These are phyloP conservation scores for Boletus patriciae DNA, from an alignment of 768 basidiomycete species.

Conservation along the genomic window DNA sequence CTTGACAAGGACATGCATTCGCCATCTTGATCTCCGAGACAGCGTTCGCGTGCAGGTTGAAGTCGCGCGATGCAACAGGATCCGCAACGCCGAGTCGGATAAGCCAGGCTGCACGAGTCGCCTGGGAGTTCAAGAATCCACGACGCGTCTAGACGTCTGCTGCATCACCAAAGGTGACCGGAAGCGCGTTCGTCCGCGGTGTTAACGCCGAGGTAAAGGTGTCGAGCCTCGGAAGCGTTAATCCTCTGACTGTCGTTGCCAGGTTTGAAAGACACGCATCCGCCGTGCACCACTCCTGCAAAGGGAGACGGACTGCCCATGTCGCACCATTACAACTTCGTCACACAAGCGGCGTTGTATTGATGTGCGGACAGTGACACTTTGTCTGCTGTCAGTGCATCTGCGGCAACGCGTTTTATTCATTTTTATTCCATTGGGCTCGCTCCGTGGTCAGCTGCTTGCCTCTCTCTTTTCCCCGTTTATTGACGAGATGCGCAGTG, in stretches of 20 bases:
- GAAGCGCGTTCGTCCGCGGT: too few relatives aligned
- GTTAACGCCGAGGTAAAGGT: not conserved
- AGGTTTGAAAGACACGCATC: not conserved
- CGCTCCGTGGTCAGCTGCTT: not conserved
- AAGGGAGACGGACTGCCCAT: not conserved
- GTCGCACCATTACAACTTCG: not conserved
- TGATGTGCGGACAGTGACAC: not conserved
- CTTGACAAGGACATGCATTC: not conserved
- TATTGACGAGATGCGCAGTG: not conserved
- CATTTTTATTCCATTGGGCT: not conserved
- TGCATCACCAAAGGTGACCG: not conserved
- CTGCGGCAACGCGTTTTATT: not conserved
- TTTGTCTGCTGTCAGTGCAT: not conserved
- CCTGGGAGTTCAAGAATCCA: too few relatives aligned
- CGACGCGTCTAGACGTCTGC: not conserved
- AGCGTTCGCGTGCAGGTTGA: too few relatives aligned
- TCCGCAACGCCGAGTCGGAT: not conserved
- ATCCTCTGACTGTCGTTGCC: not conserved
- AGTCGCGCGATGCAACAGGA: too few relatives aligned
- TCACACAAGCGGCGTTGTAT: not conserved
- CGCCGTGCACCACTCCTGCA: not conserved
- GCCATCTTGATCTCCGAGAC: not conserved
- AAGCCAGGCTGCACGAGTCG: not conserved
- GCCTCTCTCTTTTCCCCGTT: not conserved
- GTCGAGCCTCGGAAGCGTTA: not conserved